A percentile compares a stretch with the other conserved stretches of the same genome.
phyloP scores from a whole-genome alignment of 164 flowering plant species.

The Dillenia suffruticosa region DNA sequence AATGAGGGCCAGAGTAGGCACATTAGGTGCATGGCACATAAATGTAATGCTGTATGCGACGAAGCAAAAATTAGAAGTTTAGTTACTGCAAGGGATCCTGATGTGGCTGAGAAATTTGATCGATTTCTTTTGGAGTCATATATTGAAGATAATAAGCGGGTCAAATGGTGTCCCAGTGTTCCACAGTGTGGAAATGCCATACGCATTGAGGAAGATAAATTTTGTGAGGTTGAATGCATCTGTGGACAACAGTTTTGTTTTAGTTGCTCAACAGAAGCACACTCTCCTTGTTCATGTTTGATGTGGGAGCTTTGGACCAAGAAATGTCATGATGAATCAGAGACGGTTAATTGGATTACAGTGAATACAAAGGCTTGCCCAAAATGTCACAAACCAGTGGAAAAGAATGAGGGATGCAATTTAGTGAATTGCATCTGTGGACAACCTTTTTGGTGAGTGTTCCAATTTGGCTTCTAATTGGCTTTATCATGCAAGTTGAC shows the following conservation, averaged over 20 bases:
- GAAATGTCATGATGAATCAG: conserved; percentile 80
- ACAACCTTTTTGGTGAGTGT: conserved; percentile 75
- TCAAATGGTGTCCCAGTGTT: conserved; percentile 94
- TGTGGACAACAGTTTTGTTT: conserved; percentile 88
- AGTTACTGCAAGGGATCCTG: conserved; percentile 51
- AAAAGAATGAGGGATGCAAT: conserved; percentile 92
- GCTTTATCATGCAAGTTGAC: neutral
- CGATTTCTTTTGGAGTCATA: conserved; percentile 81
- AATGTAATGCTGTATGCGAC: conserved; percentile 83
- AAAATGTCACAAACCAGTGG: conserved; percentile 80
- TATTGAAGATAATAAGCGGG: conserved; percentile 76
- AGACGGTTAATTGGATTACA: conserved; percentile 79
- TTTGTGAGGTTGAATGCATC: conserved; percentile 81
- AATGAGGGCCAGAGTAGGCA: conserved; percentile 86
- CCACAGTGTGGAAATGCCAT: conserved; percentile 98
- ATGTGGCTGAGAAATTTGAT: conserved; percentile 73
- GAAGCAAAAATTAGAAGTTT: conserved; percentile 61
- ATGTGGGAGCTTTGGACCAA: conserved; percentile 91
- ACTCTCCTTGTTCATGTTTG: conserved; percentile 93
- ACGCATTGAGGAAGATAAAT: conserved; percentile 62
- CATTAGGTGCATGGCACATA: conserved; percentile 86
- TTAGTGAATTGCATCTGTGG: conserved; percentile 73
- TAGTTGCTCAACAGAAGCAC: conserved; percentile 69
- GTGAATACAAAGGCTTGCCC: conserved; percentile 85
- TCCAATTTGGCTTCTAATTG: conserved; percentile 3